A percentile compares a stretch with the other conserved stretches of the same genome.
phyloP scores from a whole-genome alignment of 1,139 yeast genomes.

The Blastobotrys malaysiensis region DNA sequence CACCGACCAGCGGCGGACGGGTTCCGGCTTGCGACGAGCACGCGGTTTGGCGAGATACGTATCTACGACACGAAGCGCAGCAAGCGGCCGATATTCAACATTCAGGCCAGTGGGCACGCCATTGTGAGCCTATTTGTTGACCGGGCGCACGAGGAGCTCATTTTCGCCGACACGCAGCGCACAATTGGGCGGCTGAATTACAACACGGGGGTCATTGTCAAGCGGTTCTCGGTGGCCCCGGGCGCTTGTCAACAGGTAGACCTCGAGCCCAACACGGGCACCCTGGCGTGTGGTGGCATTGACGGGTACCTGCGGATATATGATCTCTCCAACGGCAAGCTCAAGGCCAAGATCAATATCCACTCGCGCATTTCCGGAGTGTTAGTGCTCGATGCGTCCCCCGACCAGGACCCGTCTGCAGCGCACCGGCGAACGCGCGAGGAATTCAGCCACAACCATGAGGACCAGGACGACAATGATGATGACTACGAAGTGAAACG shows the following conservation, averaged over 20 bases:
- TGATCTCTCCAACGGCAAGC: slow-evolving; percentile 51
- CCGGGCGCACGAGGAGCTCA: slow-evolving; percentile 15
- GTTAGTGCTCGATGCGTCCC: slow-evolving; percentile 36
- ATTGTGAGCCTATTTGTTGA: slow-evolving; percentile 25
- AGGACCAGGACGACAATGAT: slow-evolving; percentile 3
- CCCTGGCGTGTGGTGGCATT: slow-evolving; percentile 59
- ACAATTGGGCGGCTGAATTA: slow-evolving; percentile 23
- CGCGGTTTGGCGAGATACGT: slow-evolving; percentile 32
- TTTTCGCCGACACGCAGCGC: slow-evolving; percentile 28
- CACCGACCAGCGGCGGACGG: slow-evolving; percentile 24
- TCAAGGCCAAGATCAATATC: slow-evolving; percentile 58
- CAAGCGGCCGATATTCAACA: slow-evolving; percentile 27
- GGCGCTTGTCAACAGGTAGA: slow-evolving; percentile 18
- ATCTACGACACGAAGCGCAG: slow-evolving; percentile 30
- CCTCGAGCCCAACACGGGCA: slow-evolving; percentile 11
- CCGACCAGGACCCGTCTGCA: slow-evolving; percentile 4
- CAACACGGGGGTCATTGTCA: slow-evolving; percentile 16
- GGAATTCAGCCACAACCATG: too few species aligned
- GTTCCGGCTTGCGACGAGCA: slow-evolving; percentile 29
- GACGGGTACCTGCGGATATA: slow-evolving; percentile 74
- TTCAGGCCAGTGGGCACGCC: slow-evolving; percentile 28
- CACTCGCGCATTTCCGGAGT: slow-evolving; percentile 60
- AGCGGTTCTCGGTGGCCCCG: slow-evolving; percentile 21
- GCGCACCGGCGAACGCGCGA: slow-evolving; percentile 5
- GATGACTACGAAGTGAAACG: slow-evolving; percentile 6